These are phyloP conservation scores for Sideroxylon spinosum DNA, from an alignment of 179 eudicot species.

Conservation along the genomic window DNA sequence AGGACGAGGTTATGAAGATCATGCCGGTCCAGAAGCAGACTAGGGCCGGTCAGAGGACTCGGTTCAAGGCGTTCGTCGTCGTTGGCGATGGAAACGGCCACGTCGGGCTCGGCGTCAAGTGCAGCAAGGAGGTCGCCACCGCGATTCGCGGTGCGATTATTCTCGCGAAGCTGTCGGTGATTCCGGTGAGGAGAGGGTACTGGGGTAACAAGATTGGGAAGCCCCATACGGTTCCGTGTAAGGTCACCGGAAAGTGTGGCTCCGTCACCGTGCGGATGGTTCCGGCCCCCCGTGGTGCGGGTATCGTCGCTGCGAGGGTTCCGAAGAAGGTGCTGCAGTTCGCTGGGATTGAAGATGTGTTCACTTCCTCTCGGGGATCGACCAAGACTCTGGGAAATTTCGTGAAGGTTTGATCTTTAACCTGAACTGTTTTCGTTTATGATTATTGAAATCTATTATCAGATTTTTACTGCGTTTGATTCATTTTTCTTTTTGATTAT, in stretches of 20 bases:
- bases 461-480: neutral
- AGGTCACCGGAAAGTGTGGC: constrained; percentile 68
- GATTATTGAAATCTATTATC: neutral
- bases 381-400: constrained; percentile 68
- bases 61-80: constrained; percentile 67
- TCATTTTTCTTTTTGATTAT: neutral
- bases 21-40: constrained; percentile 79
- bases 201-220: constrained; percentile 71
- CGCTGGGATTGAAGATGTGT: constrained; percentile 70
- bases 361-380: constrained; percentile 63
- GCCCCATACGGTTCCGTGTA: constrained; percentile 64
- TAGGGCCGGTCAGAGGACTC: constrained; percentile 56
- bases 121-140: constrained; percentile 48
- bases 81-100: constrained; percentile 58
- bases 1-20: constrained; percentile 71
- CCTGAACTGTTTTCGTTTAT: neutral
- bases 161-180: constrained; percentile 52
- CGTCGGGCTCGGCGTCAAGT: constrained; percentile 59
- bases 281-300: constrained; percentile 70
- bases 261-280: constrained; percentile 63
- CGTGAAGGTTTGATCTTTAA: constrained; percentile 41
- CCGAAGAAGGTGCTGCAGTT: constrained; percentile 72
- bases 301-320: constrained; percentile 66
- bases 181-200: constrained; percentile 58
- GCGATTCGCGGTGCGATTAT: constrained; percentile 62